phyloP scores from a whole-genome alignment of 805 yeast species.

The Pichia pseudocactophila region DNA sequence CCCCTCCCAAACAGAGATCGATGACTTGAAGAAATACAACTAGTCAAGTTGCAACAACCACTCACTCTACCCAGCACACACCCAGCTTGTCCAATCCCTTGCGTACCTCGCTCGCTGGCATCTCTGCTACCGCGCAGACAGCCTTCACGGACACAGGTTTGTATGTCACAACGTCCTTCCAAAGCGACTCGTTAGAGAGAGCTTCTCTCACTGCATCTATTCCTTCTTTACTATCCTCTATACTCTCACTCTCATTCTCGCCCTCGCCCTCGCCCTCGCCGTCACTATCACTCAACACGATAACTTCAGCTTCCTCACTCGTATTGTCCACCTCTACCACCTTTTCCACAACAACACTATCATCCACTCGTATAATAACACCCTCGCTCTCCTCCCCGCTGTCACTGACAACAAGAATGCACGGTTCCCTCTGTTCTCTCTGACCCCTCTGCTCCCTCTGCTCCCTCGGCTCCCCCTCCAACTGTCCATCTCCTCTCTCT shows the following conservation, averaged over 20 bases:
- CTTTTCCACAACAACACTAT: constrained; percentile 1
- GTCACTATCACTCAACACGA: not conserved
- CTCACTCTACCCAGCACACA: constrained; percentile 17
- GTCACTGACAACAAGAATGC: constrained; percentile 1
- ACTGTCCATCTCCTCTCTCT: not conserved
- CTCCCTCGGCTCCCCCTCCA: constrained; percentile 2
- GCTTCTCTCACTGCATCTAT: no score
- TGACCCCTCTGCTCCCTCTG: no score
- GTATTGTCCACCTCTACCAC: constrained; percentile 7
- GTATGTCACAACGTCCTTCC: not conserved
- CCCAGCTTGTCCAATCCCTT: constrained; percentile 25
- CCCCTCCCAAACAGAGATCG: constrained; percentile 18
- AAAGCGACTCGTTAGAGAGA: not conserved
- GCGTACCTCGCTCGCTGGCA: constrained; percentile 5
- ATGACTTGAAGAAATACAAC: constrained; percentile 22
- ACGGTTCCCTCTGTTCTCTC: no score
- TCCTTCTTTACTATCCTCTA: constrained; percentile 1
- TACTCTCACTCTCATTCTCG: no score
- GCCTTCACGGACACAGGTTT: not conserved
- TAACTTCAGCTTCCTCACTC: constrained; percentile 1
- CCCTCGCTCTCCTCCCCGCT: constrained; percentile 5
- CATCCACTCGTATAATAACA: not conserved
- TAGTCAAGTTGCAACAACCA: no score
- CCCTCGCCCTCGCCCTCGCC: no score
- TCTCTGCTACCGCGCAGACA: not conserved